Evolutionary conservation across 345 rosid species (phyloP).

Genomic region (Pistacia integerrima): DNA sequence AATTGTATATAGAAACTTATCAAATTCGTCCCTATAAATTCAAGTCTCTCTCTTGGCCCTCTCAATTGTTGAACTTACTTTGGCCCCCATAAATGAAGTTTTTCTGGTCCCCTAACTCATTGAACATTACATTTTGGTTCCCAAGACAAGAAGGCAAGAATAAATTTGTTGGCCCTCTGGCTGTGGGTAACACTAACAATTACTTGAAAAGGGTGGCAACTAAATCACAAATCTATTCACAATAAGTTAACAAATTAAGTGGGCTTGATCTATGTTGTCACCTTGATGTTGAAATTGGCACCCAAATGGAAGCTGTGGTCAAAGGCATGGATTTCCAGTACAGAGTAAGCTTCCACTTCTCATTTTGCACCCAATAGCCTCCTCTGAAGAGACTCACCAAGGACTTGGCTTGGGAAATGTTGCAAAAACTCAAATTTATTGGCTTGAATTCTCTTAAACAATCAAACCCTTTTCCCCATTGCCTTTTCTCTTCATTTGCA

Average conservation of each 20-base stretch:
- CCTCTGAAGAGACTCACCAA: constrained; percentile 27
- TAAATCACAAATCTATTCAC: too few relatives aligned
- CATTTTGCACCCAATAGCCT: constrained; percentile 29
- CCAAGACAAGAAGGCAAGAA: too few relatives aligned
- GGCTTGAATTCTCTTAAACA: constrained; percentile 20
- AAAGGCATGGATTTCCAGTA: constrained; percentile 37
- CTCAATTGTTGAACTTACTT: too few relatives aligned
- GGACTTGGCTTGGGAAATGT: constrained; percentile 35
- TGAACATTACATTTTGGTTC: too few relatives aligned
- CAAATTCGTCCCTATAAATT: too few relatives aligned
- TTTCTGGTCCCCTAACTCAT: too few relatives aligned
- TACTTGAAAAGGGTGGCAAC: too few relatives aligned
- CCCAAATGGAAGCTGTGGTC: constrained; percentile 36
- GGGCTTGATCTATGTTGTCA: not conserved
- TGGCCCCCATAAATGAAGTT: too few relatives aligned
- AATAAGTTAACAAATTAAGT: not conserved
- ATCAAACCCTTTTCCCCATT: constrained; percentile 22
- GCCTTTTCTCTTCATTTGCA: constrained; percentile 11
- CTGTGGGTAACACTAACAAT: too few relatives aligned
- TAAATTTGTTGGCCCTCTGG: too few relatives aligned
- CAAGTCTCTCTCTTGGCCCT: too few relatives aligned
- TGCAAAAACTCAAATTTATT: constrained; percentile 18
- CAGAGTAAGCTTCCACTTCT: constrained; percentile 25
- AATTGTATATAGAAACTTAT: too few relatives aligned
- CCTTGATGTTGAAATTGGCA: constrained; percentile 10